A percentile compares a stretch with the other conserved stretches of the same genome.
Conservation (phyloP, 2,329 filamentous ascomycete genomes). For the Colletotrichum abscissum region DNA sequence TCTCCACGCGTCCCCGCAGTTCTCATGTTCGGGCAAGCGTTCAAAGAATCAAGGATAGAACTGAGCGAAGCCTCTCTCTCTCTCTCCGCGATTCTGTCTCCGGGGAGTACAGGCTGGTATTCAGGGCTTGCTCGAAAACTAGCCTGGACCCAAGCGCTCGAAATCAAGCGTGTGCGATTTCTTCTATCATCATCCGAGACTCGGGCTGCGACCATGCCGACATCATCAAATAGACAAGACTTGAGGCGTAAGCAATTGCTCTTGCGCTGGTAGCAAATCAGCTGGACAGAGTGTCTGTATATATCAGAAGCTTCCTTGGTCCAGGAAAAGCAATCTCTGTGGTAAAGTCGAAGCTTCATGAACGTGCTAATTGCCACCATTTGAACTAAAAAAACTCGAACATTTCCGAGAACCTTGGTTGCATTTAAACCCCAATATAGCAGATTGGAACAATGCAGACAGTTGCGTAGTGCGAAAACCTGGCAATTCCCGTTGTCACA, state of each 20-base stretch:
- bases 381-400: not conserved
- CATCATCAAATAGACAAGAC: not conserved
- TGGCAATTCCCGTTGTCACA: not conserved
- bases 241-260: not conserved
- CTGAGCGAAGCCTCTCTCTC: not conserved
- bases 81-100: not conserved
- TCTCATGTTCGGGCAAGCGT: not conserved
- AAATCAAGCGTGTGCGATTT: not conserved
- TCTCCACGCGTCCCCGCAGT: not conserved
- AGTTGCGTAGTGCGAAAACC: not conserved
- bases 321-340: not conserved
- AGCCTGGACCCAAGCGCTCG: not conserved
- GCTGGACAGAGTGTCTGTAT: not conserved
- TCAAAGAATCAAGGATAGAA: not conserved
- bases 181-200: not conserved
- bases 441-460: not conserved
- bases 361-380: not conserved
- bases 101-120: not conserved
- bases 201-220: not conserved
- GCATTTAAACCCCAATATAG: not conserved
- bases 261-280: not conserved
- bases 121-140: not conserved
- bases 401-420: not conserved
- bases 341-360: not conserved
- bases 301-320: not conserved